Conservation (phyloP, 345 rosid genomes). For the Lagerstroemia speciosa region DNA sequence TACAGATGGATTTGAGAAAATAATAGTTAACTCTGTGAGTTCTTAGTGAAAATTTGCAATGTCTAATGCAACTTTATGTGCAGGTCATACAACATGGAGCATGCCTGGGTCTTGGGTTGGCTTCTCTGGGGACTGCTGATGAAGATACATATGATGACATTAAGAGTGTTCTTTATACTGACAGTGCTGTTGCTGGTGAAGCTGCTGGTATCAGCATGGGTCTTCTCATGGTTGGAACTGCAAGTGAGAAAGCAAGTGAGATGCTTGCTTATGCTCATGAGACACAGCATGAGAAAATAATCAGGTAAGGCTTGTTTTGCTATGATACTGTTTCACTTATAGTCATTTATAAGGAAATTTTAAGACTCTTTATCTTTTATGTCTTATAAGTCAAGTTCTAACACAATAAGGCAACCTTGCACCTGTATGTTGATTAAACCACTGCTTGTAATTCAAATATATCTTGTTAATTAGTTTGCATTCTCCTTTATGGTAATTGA, state of each 20-base stretch:
- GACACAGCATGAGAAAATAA: conserved; percentile 97
- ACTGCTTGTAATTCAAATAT: not conserved
- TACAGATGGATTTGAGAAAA: conserved; percentile 9
- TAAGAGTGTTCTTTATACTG: conserved; percentile 74
- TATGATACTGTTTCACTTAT: not conserved
- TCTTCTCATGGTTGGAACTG: conserved; percentile 96
- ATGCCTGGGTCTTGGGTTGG: conserved; percentile 97
- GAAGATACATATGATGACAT: conserved; percentile 91
- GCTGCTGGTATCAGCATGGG: conserved; percentile 99
- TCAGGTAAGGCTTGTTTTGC: conserved; percentile 42
- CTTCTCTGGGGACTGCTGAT: conserved; percentile 97
- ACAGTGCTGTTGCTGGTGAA: conserved; percentile 98
- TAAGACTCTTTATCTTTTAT: too few relatives aligned
- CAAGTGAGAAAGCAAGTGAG: conserved; percentile 92
- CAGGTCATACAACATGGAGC: conserved; percentile 99
- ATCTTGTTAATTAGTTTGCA: not conserved
- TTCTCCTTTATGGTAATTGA: not conserved
- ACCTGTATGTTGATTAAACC: too few relatives aligned
- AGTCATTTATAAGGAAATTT: too few relatives aligned
- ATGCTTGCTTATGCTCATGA: conserved; percentile 99
- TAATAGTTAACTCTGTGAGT: conserved; percentile 2
- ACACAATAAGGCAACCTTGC: too few relatives aligned
- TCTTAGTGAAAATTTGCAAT: not conserved
- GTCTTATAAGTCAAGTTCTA: too few relatives aligned
- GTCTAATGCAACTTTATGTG: conserved; percentile 14